Percentiles rank a stretch among this genome's conserved stretches.
phyloP scores from a whole-genome alignment of 208 protist species.

The Sergeia podlipaevii region DNA sequence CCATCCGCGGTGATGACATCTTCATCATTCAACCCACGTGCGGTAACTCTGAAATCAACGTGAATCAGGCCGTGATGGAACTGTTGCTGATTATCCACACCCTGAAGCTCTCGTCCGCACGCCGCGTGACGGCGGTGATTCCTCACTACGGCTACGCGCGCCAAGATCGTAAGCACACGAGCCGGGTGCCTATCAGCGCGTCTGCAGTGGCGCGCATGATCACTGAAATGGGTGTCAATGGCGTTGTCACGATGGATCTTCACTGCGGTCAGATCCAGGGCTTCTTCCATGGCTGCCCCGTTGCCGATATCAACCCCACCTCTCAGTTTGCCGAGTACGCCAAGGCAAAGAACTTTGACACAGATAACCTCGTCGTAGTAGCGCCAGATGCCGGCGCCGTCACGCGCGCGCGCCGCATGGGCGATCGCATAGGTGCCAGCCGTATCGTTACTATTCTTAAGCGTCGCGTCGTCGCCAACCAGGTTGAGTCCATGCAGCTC shows the following conservation, averaged over 20 bases:
- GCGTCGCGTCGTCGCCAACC: conserved; percentile 91
- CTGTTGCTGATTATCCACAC: conserved; percentile 94
- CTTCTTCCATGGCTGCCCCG: conserved; percentile 94
- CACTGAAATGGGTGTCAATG: conserved; percentile 86
- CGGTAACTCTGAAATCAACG: conserved; percentile 69
- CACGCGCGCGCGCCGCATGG: conserved; percentile 84
- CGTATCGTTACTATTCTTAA: conserved; percentile 95
- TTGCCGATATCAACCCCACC: conserved; percentile 89
- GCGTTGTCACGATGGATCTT: conserved; percentile 94
- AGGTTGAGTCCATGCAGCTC: conserved; percentile 92
- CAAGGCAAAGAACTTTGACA: conserved; percentile 68
- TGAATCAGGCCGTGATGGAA: conserved; percentile 95
- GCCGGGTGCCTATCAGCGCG: conserved; percentile 95
- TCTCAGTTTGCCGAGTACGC: conserved; percentile 87
- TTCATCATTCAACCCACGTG: conserved; percentile 96
- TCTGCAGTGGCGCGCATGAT: conserved; percentile 93
- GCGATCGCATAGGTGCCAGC: conserved; percentile 69
- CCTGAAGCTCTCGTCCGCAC: conserved; percentile 85
- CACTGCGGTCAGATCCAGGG: conserved; percentile 95
- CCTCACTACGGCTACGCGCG: conserved; percentile 95
- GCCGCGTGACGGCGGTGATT: conserved; percentile 92
- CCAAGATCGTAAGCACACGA: conserved; percentile 95
- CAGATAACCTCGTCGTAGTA: conserved; percentile 87
- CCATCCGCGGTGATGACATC: conserved; percentile 92
- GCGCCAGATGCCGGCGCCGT: conserved; percentile 96